Conservation (phyloP, 2,329 filamentous ascomycete genomes). For the Diaporthe caulivora region DNA sequence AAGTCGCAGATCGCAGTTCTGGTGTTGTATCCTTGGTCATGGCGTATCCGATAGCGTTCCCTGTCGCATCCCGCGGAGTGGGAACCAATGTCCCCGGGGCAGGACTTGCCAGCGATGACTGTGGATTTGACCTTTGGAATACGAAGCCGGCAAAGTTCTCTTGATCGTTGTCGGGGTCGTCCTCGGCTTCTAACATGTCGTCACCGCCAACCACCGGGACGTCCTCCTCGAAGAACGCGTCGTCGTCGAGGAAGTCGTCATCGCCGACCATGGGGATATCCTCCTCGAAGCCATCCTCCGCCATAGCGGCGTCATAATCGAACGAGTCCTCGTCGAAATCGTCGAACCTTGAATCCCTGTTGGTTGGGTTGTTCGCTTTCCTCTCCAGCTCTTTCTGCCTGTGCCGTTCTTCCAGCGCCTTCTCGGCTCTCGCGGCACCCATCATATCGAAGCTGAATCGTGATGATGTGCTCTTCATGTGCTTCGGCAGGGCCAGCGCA, state of each 20-base stretch:
- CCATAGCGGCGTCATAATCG: slow-evolving; percentile 74
- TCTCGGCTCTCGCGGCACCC: slow-evolving; percentile 75
- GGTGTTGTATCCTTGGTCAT: slow-evolving; percentile 60
- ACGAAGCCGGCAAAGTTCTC: slow-evolving; percentile 72
- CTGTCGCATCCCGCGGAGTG: slow-evolving; percentile 68
- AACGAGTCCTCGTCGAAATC: slow-evolving; percentile 73
- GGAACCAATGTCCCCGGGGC: slow-evolving; percentile 57
- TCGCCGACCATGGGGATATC: slow-evolving; percentile 68
- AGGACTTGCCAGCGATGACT: slow-evolving; percentile 65
- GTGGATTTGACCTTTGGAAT: slow-evolving; percentile 67
- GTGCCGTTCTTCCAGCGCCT: slow-evolving; percentile 79
- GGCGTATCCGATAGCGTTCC: slow-evolving; percentile 69
- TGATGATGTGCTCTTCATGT: slow-evolving; percentile 83
- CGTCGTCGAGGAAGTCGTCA: slow-evolving; percentile 54
- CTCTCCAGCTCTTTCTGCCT: slow-evolving; percentile 75
- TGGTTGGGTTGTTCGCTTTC: slow-evolving; percentile 54
- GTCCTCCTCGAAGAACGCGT: slow-evolving; percentile 43
- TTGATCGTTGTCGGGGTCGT: slow-evolving; percentile 67
- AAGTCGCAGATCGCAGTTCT: slow-evolving; percentile 38
- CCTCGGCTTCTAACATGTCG: slow-evolving; percentile 43
- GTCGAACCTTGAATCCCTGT: slow-evolving; percentile 67
- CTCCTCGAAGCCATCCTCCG: slow-evolving; percentile 75
- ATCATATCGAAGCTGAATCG: slow-evolving; percentile 87
- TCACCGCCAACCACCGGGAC: slow-evolving; percentile 38
- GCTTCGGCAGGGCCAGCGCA: slow-evolving; percentile 66